A percentile compares a stretch with the other conserved stretches of the same genome.
These are phyloP conservation scores for Psilocybe mexicana DNA, from an alignment of 1,284 basidiomycete species.

Conservation along the genomic window DNA sequence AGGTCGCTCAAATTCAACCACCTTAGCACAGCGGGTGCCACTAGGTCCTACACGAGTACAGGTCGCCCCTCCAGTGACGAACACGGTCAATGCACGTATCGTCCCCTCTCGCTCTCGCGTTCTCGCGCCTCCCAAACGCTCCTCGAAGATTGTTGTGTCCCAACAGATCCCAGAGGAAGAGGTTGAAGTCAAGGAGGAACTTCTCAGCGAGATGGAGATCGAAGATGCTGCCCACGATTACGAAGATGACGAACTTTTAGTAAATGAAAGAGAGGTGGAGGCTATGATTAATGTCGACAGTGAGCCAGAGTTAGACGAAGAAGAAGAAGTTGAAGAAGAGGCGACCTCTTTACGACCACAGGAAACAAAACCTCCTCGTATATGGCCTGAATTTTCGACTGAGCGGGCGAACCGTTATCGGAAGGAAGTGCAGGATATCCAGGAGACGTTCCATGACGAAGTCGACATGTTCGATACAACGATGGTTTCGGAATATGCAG, in stretches of 20 bases:
- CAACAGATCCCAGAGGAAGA: conserved; percentile 32
- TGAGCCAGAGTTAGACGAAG: conserved; percentile 31
- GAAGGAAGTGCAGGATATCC: conserved; percentile 66
- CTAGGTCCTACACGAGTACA: conserved; percentile 56
- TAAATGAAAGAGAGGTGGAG: conserved; percentile 58
- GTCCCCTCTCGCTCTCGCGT: conserved; percentile 40
- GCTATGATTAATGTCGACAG: conserved; percentile 51
- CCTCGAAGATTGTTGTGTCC: conserved; percentile 35
- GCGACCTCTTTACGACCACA: conserved; percentile 24
- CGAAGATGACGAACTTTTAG: conserved; percentile 37
- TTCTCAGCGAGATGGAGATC: conserved; percentile 54
- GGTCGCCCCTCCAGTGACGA: conserved; percentile 39
- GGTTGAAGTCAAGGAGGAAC: conserved; percentile 36
- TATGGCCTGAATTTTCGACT: conserved; percentile 73
- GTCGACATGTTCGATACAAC: conserved; percentile 89
- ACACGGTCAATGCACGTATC: conserved; percentile 39
- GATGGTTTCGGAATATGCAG: conserved; percentile 98
- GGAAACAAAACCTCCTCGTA: conserved; percentile 42
- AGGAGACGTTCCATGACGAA: conserved; percentile 75
- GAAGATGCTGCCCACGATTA: conserved; percentile 39
- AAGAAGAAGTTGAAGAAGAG: conserved; percentile 42
- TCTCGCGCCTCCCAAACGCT: conserved; percentile 38
- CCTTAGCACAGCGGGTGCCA: conserved; percentile 65
- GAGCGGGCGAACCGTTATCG: conserved; percentile 56
- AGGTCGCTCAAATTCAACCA: conserved; percentile 59